A percentile compares a stretch with the other conserved stretches of the same genome.
These are phyloP conservation scores for Zizania latifolia DNA, from an alignment of 176 grass and related monocot genomes.

Conservation along the genomic window DNA sequence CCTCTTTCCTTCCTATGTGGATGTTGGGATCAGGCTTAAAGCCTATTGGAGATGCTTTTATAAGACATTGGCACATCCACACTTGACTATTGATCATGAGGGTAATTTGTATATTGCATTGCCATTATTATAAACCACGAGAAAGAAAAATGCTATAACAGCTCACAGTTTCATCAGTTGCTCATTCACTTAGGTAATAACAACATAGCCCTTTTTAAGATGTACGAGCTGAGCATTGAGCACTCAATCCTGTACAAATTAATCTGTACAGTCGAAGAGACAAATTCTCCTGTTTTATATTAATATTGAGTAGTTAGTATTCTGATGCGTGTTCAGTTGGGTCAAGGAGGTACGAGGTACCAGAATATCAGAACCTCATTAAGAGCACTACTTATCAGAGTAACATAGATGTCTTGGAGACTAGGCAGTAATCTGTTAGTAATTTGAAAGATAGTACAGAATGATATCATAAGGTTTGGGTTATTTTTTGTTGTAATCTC, in stretches of 20 bases:
- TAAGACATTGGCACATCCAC: background rate
- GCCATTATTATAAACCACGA: background rate
- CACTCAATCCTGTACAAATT: background rate
- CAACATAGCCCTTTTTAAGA: background rate
- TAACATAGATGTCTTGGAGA: background rate
- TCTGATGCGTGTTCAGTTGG: background rate
- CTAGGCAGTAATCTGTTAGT: background rate
- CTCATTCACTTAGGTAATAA: background rate
- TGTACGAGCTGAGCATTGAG: background rate
- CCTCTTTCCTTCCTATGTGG: background rate
- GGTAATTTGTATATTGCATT: slow-evolving; percentile 5
- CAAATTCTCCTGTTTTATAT: background rate
- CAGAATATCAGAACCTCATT: background rate
- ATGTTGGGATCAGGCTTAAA: background rate
- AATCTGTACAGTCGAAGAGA: background rate
- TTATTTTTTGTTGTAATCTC: no score
- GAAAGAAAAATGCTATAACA: background rate
- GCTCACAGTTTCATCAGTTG: background rate
- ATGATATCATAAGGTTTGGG: background rate
- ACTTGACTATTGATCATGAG: background rate
- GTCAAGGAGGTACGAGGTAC: background rate
- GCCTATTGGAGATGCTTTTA: background rate
- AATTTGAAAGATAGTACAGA: background rate
- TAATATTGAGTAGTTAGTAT: background rate
- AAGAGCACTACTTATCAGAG: background rate